A percentile compares a stretch with the other conserved stretches of the same genome.
phyloP scores from a whole-genome alignment of 768 basidiomycete species.

The Tricholoma flavovirens region DNA sequence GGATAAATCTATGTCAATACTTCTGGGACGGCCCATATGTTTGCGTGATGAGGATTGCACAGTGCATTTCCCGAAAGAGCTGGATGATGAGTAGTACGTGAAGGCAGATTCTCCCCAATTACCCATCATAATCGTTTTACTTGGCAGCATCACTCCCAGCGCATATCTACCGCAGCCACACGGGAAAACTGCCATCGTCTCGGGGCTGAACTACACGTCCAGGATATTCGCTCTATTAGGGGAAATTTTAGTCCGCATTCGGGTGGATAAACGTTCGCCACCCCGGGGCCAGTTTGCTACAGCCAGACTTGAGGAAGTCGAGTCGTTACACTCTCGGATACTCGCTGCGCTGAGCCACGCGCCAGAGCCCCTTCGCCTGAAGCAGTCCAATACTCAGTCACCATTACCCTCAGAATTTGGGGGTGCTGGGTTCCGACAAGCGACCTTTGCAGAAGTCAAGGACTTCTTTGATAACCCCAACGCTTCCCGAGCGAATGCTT shows the following conservation, averaged over 20 bases:
- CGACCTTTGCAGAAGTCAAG: conserved; percentile 83
- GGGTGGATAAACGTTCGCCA: conserved; percentile 81
- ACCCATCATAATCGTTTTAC: conserved; percentile 18
- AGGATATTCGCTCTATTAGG: conserved; percentile 82
- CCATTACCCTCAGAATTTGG: conserved; percentile 55
- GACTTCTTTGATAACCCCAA: conserved; percentile 92
- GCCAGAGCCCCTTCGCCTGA: conserved; percentile 70
- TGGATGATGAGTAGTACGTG: conserved; percentile 86
- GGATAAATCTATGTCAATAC: conserved; percentile 86
- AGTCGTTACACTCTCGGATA: conserved; percentile 72
- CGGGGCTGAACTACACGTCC: conserved; percentile 82
- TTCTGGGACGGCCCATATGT: conserved; percentile 79
- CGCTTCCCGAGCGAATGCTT: conserved; percentile 75
- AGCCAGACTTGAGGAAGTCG: conserved; percentile 78
- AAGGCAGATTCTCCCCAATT: conserved; percentile 19
- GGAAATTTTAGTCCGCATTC: conserved; percentile 81
- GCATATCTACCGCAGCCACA: conserved; percentile 84
- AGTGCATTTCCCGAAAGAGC: conserved; percentile 79
- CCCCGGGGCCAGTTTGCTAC: conserved; percentile 84
- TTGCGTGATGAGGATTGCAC: conserved; percentile 89
- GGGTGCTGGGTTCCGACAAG: conserved; percentile 70
- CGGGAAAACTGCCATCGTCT: conserved; percentile 78
- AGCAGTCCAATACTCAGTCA: conserved; percentile 44
- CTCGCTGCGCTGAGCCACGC: conserved; percentile 67
- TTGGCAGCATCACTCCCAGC: conserved; percentile 69